phyloP scores from a whole-genome alignment of 345 rosid species.

The Diplotaxis tenuifolia region DNA sequence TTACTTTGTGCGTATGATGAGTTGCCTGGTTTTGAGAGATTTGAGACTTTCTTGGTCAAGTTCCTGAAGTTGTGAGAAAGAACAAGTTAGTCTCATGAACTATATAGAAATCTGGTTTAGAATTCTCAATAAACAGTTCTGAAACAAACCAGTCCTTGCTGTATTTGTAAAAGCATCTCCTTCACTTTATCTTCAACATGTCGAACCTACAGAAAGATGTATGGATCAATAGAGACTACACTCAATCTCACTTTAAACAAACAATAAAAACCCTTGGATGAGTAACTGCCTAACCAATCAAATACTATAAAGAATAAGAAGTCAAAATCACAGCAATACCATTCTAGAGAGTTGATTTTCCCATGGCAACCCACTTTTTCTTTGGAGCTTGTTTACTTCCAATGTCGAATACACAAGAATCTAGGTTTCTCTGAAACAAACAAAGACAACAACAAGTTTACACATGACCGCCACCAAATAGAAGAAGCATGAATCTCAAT shows the following conservation, averaged over 20 bases:
- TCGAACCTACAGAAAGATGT: slow-evolving; percentile 55
- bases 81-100: not conserved
- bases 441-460: not conserved
- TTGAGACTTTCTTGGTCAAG: slow-evolving; percentile 53
- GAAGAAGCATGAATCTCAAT: not conserved
- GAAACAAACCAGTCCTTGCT: slow-evolving; percentile 55
- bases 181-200: slow-evolving; percentile 77
- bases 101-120: not conserved
- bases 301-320: not conserved
- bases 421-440: slow-evolving; percentile 62
- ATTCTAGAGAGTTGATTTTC: slow-evolving; percentile 80
- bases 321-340: slow-evolving; percentile 35
- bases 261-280: too few species aligned
- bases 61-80: slow-evolving; percentile 46
- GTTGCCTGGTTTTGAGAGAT: slow-evolving; percentile 77
- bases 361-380: slow-evolving; percentile 89
- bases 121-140: not conserved
- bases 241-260: too few species aligned
- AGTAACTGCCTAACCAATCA: not conserved
- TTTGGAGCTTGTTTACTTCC: slow-evolving; percentile 80
- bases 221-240: too few species aligned
- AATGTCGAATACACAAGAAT: slow-evolving; percentile 58
- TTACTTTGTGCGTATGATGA: slow-evolving; percentile 64
- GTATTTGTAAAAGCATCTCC: slow-evolving; percentile 53
- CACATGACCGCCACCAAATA: not conserved